Evolutionary conservation across 768 basidiomycete species (phyloP), one percentile per base, ranked within the genome.

Genomic region (Psilocybe sp.): DNA sequence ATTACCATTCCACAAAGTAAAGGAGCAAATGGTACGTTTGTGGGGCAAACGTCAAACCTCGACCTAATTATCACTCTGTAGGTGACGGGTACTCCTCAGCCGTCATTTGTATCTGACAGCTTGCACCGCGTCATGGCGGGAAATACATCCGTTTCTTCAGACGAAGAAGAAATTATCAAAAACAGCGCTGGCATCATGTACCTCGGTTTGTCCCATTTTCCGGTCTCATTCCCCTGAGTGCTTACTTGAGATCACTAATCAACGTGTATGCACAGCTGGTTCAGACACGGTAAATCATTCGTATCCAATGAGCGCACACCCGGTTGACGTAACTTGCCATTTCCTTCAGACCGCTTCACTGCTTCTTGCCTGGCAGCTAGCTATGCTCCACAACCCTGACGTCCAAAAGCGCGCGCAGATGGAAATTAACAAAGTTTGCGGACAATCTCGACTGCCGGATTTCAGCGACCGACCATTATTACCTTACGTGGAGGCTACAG

Each of bases 401-500:
- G 64, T 56, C 19, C 76, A 71, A 57, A 66, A 64, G 40, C 68
- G 59, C 51, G 79, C 74, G 9, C 73, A 73, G 35, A 65, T 62
- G 41, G 77, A 78, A 63, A 57, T 79, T 34, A 75, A 78, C 48
- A 55, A 63, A n/a, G 63, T 74, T 7, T 33, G 74, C 40, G 73
- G 75, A 37, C 51, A 59, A 28, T 60, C 69, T 46, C 67, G 71
- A 38, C 62, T 77, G 6, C 76, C 76, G 33, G 69, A 66, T 16
- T 73, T 75, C 52, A 34, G 56, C 31, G 77, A 78, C 52, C 61
- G 67, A 33, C 54, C 60, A 7, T 62, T 62, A 0, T 58, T 79
- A 39, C 74, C 77, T 0, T 78, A 72, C 51, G 41, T 76, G n/a
- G 68, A 72, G 15, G 78, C 78, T 1, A 60, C 78, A 15, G 49